Evolutionary conservation across 169 alveolate genomes (phyloP), one percentile per base, ranked within the genome.

Genomic region (Plasmodium gallinaceum): DNA sequence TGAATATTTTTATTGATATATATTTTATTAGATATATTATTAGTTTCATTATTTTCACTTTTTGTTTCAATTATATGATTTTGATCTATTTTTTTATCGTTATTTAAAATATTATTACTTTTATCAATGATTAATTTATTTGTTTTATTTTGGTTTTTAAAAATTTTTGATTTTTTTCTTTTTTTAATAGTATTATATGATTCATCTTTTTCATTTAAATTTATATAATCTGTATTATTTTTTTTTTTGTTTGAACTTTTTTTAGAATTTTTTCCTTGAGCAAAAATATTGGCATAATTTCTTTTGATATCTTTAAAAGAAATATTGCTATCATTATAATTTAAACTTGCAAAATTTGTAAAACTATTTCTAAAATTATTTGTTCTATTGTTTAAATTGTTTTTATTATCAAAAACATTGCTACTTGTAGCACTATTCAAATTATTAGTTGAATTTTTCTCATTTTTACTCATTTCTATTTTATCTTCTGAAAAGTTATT

Each of bases 401-500:
- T 76, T 16, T 76, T 76, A 46, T 65, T 45, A 20, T 68, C 74
- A 66, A 46, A 26, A 22, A 54, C 9, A 48, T 76, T 76, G 42
- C 68, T 76, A 64, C 76, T 64, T 7, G 89, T 26, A 43, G 58
- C 22, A 18, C 39, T 76, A 68, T 76, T 76, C 37, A 76, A 45
- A 76, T 51, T 76, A 62, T 76, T 65, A 70, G 22, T 52, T 7
- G 32, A 26, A 54, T 16, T 76, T 69, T 80, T 69, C 24, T 80
- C 52, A 52, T 68, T 42, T 32, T 54, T 60, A 43, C 20, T 74
- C 26, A 66, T 66, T 51, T 51, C 80, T 54, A 8, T n/a, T 57
- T 46, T 68, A 18, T 74, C 92, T 39, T 58, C 94, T 18, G 94
- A 48, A 18, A 83, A 87, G 16, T 61, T 74, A 61, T 93, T 90